A percentile compares a stretch with the other conserved stretches of the same genome.
Conservation (phyloP, 164 flowering plant species). For the Umbilicus rupestris region DNA sequence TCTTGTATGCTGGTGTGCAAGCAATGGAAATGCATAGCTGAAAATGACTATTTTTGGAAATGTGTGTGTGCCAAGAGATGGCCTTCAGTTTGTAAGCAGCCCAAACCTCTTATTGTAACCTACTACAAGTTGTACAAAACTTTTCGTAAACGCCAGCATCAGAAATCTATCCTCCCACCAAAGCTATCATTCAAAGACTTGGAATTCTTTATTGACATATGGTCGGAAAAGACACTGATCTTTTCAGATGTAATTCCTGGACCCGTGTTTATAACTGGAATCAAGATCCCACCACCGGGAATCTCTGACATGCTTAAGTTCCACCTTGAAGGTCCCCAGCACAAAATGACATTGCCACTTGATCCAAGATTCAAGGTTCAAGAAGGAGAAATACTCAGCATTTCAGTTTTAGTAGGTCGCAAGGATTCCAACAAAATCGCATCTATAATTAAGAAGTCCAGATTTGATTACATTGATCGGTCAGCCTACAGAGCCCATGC, state of each 20-base stretch:
- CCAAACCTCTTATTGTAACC: constrained; percentile 36
- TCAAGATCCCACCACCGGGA: constrained; percentile 46
- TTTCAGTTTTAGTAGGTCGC: constrained; percentile 67
- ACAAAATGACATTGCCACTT: constrained; percentile 71
- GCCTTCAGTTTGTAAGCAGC: constrained; percentile 77
- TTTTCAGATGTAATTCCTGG: constrained; percentile 82
- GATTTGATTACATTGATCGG: constrained; percentile 69
- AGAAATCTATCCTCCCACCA: constrained; percentile 55
- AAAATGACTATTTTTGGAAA: constrained; percentile 89
- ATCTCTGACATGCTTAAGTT: constrained; percentile 34
- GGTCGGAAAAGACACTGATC: constrained; percentile 52
- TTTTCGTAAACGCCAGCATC: constrained; percentile 46
- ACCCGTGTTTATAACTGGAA: constrained; percentile 38
- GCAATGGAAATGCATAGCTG: constrained; percentile 70
- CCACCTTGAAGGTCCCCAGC: constrained; percentile 50
- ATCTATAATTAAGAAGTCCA: constrained; percentile 51
- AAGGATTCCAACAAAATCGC: constrained; percentile 66
- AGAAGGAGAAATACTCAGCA: constrained; percentile 35
- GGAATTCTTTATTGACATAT: constrained; percentile 77
- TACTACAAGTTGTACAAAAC: constrained; percentile 57
- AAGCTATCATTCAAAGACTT: constrained; percentile 58
- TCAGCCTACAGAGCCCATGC: constrained; percentile 65
- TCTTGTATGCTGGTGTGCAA: constrained; percentile 71
- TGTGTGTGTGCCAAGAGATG: constrained; percentile 73
- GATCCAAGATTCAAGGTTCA: constrained; percentile 53